Evolutionary conservation across 768 basidiomycete genomes (phyloP), one percentile per base, ranked within the genome.

Genomic region (Scleroderma bovista): DNA sequence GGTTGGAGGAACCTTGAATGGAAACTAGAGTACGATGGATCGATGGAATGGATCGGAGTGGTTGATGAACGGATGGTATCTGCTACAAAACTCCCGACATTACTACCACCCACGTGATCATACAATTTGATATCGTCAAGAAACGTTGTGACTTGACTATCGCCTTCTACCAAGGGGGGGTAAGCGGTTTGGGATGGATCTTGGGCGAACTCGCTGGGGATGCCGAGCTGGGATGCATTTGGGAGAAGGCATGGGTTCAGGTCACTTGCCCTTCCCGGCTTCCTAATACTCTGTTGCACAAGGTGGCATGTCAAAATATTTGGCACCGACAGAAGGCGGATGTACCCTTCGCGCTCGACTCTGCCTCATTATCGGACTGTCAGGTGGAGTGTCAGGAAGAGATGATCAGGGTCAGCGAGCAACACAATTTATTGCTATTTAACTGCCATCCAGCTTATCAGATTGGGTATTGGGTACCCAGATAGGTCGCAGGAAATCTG

Each of bases 201-300:
- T 77, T 72, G 4, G 81, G 84, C 8, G 82, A 79, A 51, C 86
- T 72, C 68, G 86, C 86, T 81, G 81, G 84, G 64, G 78, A 78
- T 55, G 81, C 34, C 13, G 15, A 36, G 34, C 34, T 36, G 34
- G 84, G n/a, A 79, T 82, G 50, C 84, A 78, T 66, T 88, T 87
- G 65, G 87, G 80, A 68, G 86, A 82, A 22, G 77, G 74, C 5
- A 80, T 75, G 70, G 87, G 87, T 44, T 68, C 67, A 39, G 86
- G 61, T 3, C 83, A 83, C 62, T 84, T 82, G 2, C 74, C 72
- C 76, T 81, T 80, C 43, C 79, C 79, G 55, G 83, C 81, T 58
- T 84, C 6, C 1, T 7, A 17, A 36, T 36, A 13, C 15, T 13
- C 34, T 36, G 13, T 36, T n/a, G 13, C 6, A 15, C 5, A 6